Conservation (phyloP, 176 grass and related monocot genomes). For the Paspalum notatum region DNA sequence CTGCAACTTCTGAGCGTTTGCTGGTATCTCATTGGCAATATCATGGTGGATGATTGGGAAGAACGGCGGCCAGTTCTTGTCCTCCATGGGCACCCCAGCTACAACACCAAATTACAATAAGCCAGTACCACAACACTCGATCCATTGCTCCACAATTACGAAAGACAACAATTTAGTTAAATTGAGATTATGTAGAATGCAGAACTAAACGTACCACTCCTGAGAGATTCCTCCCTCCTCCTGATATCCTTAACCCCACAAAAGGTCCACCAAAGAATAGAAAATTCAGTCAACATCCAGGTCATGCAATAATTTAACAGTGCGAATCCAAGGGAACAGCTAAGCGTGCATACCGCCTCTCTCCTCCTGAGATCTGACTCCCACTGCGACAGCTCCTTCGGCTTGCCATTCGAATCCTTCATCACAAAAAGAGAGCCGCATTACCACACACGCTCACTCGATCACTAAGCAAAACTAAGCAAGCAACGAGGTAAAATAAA, state of each 20-base stretch:
- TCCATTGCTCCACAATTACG: not conserved
- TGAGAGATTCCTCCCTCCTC: conserved; percentile 74
- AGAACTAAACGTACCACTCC: conserved; percentile 53
- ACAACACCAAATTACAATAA: not conserved
- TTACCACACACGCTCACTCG: not conserved
- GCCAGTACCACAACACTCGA: not conserved
- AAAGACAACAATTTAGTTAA: conserved; percentile 9
- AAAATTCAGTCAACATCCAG: conserved; percentile 8
- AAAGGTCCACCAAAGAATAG: conserved; percentile 23
- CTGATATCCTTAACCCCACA: conserved; percentile 66
- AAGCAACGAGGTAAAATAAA: conserved; percentile 10
- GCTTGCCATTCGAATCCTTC: conserved; percentile 72
- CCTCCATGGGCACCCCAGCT: conserved; percentile 74
- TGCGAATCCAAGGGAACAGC: conserved; percentile 12
- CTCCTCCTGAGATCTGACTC: conserved; percentile 77
- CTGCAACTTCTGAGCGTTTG: conserved; percentile 80
- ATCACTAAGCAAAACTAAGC: not conserved
- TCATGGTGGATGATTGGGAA: conserved; percentile 94
- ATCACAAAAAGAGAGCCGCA: conserved; percentile 8
- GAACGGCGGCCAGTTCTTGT: conserved; percentile 89
- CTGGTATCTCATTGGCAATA: conserved; percentile 88
- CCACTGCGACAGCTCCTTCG: conserved; percentile 71
- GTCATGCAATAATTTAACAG: not conserved
- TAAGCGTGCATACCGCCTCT: conserved; percentile 55
- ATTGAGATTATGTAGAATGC: not conserved